These are phyloP conservation scores for Cladophialophora chaetospira DNA, from an alignment of 2,329 filamentous ascomycete species.

Conservation along the genomic window DNA sequence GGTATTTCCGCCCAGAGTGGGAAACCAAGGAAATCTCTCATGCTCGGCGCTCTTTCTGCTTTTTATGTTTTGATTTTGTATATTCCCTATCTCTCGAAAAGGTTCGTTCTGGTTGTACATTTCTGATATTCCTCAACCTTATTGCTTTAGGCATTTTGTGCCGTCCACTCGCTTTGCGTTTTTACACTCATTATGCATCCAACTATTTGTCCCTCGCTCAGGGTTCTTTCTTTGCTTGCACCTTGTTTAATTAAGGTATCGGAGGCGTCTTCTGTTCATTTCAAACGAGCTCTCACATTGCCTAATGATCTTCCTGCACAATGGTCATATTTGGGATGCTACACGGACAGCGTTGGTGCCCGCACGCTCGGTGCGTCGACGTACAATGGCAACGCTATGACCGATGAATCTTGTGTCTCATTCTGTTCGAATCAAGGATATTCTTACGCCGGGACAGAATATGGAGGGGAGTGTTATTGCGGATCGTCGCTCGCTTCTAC, in stretches of 20 bases:
- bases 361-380: constrained; percentile 11
- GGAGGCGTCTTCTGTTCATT: not conserved
- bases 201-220: not conserved
- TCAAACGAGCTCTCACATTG: constrained; percentile 6
- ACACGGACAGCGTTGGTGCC: constrained; percentile 16
- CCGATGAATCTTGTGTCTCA: constrained; percentile 39
- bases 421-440: constrained; percentile 27
- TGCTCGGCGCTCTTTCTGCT: too few relatives aligned
- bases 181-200: not conserved
- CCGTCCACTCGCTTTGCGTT: constrained; percentile 3
- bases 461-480: constrained; percentile 28
- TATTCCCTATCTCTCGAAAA: too few relatives aligned
- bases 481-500: constrained; percentile 7
- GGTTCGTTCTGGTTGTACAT: too few relatives aligned
- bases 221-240: not conserved
- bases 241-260: not conserved
- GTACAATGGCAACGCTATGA: constrained; percentile 48
- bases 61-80: too few relatives aligned
- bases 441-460: constrained; percentile 26
- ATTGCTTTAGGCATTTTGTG: not conserved
- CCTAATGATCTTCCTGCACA: constrained; percentile 8
- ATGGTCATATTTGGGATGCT: constrained; percentile 25
- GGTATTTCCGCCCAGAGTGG: too few relatives aligned
- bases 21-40: too few relatives aligned
- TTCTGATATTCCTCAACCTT: not conserved